Evolutionary conservation across 768 basidiomycete genomes (phyloP).

Genomic region (Filobasidium floriforme): DNA sequence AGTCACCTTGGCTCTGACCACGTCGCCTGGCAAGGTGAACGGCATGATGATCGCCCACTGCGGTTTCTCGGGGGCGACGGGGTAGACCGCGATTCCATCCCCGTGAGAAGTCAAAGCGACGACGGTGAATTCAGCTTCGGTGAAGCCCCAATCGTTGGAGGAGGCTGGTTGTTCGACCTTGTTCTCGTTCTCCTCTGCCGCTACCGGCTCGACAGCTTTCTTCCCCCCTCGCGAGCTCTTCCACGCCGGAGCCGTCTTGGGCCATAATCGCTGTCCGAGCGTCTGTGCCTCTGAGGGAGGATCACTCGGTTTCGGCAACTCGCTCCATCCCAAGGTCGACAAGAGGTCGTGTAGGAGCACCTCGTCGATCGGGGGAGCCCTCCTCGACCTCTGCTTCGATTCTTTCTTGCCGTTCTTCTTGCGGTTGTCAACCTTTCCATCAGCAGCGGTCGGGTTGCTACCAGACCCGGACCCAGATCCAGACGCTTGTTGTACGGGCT

Average conservation of each 20-base stretch:
- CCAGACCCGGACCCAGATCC: background rate
- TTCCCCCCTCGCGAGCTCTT: constrained; percentile 6
- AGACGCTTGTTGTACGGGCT: constrained; percentile 10
- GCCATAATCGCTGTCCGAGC: constrained; percentile 18
- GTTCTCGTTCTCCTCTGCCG: constrained; percentile 6
- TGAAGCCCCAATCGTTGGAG: constrained; percentile 19
- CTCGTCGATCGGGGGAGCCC: constrained; percentile 17
- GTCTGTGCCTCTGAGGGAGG: constrained; percentile 15
- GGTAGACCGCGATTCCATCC: constrained; percentile 25
- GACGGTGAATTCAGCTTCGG: constrained; percentile 23
- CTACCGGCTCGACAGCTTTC: constrained; percentile 1
- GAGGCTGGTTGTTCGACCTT: background rate
- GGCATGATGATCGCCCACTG: constrained; percentile 80
- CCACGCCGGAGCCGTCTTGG: constrained; percentile 16
- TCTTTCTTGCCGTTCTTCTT: constrained; percentile 10
- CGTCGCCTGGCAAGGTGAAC: constrained; percentile 76
- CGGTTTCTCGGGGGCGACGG: constrained; percentile 46
- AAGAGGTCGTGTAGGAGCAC: constrained; percentile 21
- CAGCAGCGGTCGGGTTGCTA: background rate
- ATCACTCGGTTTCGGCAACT: constrained; percentile 11
- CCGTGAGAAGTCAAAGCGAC: constrained; percentile 21
- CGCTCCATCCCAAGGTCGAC: constrained; percentile 17
- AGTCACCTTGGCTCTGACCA: constrained; percentile 63
- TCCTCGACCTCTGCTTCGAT: constrained; percentile 7
- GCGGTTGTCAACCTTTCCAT: background rate